Conservation (phyloP, 352 stramenopile species). For the Achlya hypogyna region DNA sequence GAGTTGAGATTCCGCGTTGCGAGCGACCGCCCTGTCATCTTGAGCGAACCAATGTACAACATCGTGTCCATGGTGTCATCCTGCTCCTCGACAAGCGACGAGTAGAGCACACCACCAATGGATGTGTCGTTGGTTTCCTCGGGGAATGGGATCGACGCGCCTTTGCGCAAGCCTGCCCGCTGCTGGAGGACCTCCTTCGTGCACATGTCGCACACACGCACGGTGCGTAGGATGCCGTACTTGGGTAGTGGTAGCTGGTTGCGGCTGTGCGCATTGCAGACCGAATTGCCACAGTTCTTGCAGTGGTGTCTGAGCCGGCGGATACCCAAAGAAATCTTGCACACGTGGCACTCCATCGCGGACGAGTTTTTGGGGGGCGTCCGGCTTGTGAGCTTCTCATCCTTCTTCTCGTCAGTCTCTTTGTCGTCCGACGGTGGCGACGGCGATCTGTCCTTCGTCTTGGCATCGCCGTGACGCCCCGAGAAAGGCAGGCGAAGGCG, state of each 20-base stretch:
- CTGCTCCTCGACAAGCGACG: conserved; percentile 60
- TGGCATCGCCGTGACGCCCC: neutral
- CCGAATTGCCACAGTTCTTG: conserved; percentile 48
- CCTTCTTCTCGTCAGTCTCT: conserved; percentile 11
- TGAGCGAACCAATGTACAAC: conserved; percentile 67
- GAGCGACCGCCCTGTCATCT: conserved; percentile 58
- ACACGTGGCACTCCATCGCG: conserved; percentile 19
- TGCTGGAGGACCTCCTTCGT: conserved; percentile 58
- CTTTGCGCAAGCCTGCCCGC: conserved; percentile 41
- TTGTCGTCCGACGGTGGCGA: conserved; percentile 2
- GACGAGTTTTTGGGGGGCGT: conserved; percentile 7
- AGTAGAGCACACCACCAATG: conserved; percentile 63
- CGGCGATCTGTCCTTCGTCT: neutral
- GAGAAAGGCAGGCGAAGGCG: neutral
- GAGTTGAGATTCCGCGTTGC: conserved; percentile 58
- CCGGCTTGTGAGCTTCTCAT: neutral
- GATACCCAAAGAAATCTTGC: conserved; percentile 10
- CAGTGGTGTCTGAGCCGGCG: conserved; percentile 40
- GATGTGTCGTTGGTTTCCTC: conserved; percentile 19
- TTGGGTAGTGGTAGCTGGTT: conserved; percentile 70
- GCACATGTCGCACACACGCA: conserved; percentile 65
- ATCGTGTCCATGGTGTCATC: conserved; percentile 72
- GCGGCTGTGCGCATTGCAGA: conserved; percentile 66
- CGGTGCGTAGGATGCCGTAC: conserved; percentile 60
- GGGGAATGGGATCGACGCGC: neutral